phyloP scores from a whole-genome alignment of 75 land plant species.

The Cupressus sempervirens region DNA sequence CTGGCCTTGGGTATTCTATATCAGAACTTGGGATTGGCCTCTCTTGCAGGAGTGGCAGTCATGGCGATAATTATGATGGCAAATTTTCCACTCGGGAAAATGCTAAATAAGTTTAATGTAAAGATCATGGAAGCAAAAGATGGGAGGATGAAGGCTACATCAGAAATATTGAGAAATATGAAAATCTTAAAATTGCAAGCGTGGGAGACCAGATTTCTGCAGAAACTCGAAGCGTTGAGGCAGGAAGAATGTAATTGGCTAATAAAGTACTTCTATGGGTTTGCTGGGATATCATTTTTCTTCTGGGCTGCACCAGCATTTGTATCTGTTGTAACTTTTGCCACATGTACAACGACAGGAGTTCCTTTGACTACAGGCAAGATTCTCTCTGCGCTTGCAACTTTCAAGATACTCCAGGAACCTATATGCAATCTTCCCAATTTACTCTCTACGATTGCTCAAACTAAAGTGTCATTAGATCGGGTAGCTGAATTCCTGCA shows the following conservation, averaged over 20 bases:
- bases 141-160: constrained; percentile 55
- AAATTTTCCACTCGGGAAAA: constrained; percentile 53
- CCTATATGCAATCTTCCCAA: constrained; percentile 70
- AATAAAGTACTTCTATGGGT: constrained; percentile 40
- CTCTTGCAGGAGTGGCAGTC: constrained; percentile 39
- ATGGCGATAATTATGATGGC: constrained; percentile 49
- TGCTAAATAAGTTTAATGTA: constrained; percentile 45
- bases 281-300: constrained; percentile 47
- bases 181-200: constrained; percentile 65
- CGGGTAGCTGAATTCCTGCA: constrained; percentile 36
- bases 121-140: constrained; percentile 75
- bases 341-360: constrained; percentile 55
- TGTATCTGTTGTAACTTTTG: constrained; percentile 75
- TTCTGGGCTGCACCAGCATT: constrained; percentile 74
- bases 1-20: constrained; percentile 59
- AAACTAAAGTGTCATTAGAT: constrained; percentile 67
- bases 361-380: constrained; percentile 58
- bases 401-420: constrained; percentile 72
- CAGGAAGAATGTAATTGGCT: constrained; percentile 49
- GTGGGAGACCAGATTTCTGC: constrained; percentile 53
- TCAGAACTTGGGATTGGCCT: constrained; percentile 50
- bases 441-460: constrained; percentile 53
- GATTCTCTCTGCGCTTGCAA: constrained; percentile 81
- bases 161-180: constrained; percentile 59
- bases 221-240: constrained; percentile 43